Base-by-base conservation (phyloP, 1,284 basidiomycete genomes). In the Anthracocystis walkeri region DNA sequence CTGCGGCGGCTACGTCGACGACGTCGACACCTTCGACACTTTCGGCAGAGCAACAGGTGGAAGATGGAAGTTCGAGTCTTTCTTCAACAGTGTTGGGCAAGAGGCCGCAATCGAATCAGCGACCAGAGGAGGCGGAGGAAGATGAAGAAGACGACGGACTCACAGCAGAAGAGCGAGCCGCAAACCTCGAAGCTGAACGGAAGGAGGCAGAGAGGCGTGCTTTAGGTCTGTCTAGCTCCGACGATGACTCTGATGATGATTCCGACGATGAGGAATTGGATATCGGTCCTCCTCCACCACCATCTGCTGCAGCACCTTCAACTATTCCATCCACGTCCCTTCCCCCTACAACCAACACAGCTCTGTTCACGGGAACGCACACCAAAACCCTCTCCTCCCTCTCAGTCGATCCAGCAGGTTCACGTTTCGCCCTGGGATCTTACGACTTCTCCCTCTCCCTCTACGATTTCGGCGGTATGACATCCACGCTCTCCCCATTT, bases 391-490 rank as follows among this genome's bases (percentile, higher is more conserved):
- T 98, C 23, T 94, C 95, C 5, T 94, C 96, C 1, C 87, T 99
- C 27, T 90, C 93, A 0, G 87, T 99, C 42, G 97, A 99, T 85
- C 91, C 94, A 0, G 93, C 95, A 14, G 97, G 97, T 51, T 94
- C 95, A 3, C 90, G 97, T 31, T 87, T 99, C 31, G 87, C 93
- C 7, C 93, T 94, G 2, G 97, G 97, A 11, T 93, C 92, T 18
- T 92, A 97, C 86, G 97, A 99, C 86, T 98, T 98, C 83, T 93
- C 96, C 86, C 92, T 93, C 86, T 98, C 98, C 86, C 86, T 99
- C 57, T 99, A 95, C 95, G 97, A 99, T 86, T 99, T 99, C 87
- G 97, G 96, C 80, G 97, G 97, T 7, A 99, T 99, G 96, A 92
- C 93, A 80, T 87, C 89, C 73, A 77, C 85, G 5, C 89, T 92